Base-by-base conservation (phyloP, 768 basidiomycete genomes). In the Aureoboletus auriporus region DNA sequence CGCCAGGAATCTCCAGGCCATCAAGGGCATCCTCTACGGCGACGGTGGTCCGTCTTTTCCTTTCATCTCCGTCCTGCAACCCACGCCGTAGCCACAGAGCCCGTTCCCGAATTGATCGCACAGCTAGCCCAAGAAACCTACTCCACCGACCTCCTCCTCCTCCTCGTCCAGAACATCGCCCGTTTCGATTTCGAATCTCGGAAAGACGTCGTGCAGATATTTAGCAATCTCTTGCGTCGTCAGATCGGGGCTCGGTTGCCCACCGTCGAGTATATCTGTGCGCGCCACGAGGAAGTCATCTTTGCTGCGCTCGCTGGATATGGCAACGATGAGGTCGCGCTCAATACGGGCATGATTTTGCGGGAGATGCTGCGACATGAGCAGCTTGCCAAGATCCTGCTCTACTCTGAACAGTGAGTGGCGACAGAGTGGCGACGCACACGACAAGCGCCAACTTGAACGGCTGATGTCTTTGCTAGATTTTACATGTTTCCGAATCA, bases 261-360 rank as follows among this genome's bases (percentile, higher is more conserved):
- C 16, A 98, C 96, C 0, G 93, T 98, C 41, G 96, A 99, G 57
- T 93, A 96, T 60, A 80, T 99, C 14, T 77, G 77, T 8, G 79
- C 80, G 31, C 87, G 89, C 59, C 84, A 78, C 9, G 86, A 83
- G 46, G 78, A 87, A 29, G 76, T 88, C 30, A 69, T 89, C 41
- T 96, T 96, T 62, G 83, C 89, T 3, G 80, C 93, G 8, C 76
- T 98, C 40, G 86, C 83, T 47, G 93, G 94, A 7, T 99, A 99
- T 63, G 85, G 86, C 70, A 93, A 96, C 60, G 91, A 97, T 65
- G 95, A 98, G 52, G 77, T 98, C 46, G 93, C 94, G 8, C 77
- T 99, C 50, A 99, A 99, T 60, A 97, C 95, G 0, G 95, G 96
- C 9, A 95, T 96, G 93, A 89, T 98, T 49, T 74, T 99, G 42